A percentile compares a stretch with the other conserved stretches of the same genome.
phyloP scores from a whole-genome alignment of 345 rosid genomes.

The Tarenaya hassleriana region DNA sequence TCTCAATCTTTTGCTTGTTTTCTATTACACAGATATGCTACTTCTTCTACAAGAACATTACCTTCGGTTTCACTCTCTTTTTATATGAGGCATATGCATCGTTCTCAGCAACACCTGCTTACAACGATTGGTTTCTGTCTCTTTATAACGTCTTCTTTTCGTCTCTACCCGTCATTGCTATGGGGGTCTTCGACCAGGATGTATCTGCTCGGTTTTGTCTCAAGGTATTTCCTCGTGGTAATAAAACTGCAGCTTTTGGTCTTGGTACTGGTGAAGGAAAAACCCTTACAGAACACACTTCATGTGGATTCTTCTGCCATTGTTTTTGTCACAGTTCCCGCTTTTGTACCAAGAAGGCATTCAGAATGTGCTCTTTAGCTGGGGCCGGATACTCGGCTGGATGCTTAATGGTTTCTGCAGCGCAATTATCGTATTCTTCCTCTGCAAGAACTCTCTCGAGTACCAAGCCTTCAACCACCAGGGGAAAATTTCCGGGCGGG shows the following conservation, averaged over 20 bases:
- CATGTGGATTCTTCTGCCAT: too few relatives aligned
- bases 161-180: constrained; percentile 66
- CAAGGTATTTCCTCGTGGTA: constrained; percentile 48
- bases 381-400: constrained; percentile 79
- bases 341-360: constrained; percentile 87
- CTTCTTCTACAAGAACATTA: constrained; percentile 93
- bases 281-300: too few relatives aligned
- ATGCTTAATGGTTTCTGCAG: constrained; percentile 70
- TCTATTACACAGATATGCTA: constrained; percentile 72
- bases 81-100: constrained; percentile 68
- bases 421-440: constrained; percentile 62
- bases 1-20: constrained; percentile 9
- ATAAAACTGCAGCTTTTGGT: constrained; percentile 3
- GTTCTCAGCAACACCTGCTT: constrained; percentile 75
- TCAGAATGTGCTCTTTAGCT: constrained; percentile 71
- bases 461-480: constrained; percentile 61
- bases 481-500: constrained; percentile 63
- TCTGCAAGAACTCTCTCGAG: constrained; percentile 57
- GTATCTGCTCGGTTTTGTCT: constrained; percentile 61
- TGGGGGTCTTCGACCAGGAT: constrained; percentile 97
- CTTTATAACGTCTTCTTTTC: constrained; percentile 78
- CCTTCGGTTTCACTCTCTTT: constrained; percentile 79
- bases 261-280: too few relatives aligned
- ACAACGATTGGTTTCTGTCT: constrained; percentile 82
- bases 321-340: constrained; percentile 64